These are phyloP conservation scores for Fusarium chaquense DNA, from an alignment of 2,329 filamentous ascomycete genomes.

Conservation along the genomic window DNA sequence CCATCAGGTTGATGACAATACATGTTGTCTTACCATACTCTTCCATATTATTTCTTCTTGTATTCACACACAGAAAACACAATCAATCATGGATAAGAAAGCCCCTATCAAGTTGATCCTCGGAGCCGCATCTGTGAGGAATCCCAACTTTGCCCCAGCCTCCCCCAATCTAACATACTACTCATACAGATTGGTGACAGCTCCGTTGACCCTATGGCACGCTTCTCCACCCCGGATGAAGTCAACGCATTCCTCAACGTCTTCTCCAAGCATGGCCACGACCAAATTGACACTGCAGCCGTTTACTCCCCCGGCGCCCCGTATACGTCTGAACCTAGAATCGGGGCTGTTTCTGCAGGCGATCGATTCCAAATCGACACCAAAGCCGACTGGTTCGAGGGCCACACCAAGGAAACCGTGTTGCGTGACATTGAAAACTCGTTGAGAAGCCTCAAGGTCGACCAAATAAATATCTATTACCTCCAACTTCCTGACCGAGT, in stretches of 20 bases:
- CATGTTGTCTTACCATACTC: neutral
- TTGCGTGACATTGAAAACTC: conserved; percentile 49
- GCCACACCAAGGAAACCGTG: conserved; percentile 48
- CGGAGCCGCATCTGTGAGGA: conserved; percentile 31
- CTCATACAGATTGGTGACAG: conserved; percentile 40
- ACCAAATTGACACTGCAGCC: conserved; percentile 51
- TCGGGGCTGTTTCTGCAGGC: conserved; percentile 47
- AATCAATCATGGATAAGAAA: conserved; percentile 14
- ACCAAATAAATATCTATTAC: conserved; percentile 41
- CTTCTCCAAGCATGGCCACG: conserved; percentile 45
- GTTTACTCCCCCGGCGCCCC: conserved; percentile 48
- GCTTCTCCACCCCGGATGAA: conserved; percentile 45
- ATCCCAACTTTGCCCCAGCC: fast-evolving
- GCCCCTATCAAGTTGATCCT: conserved; percentile 34
- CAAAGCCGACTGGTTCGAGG: conserved; percentile 50
- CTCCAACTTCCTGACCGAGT: conserved; percentile 52
- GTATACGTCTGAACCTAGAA: conserved; percentile 48
- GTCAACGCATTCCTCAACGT: conserved; percentile 40
- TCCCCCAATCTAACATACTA: neutral
- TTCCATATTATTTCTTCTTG: neutral
- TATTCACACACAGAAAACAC: neutral
- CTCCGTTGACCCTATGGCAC: conserved; percentile 37
- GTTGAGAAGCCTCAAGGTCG: conserved; percentile 46
- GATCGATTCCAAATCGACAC: conserved; percentile 53
- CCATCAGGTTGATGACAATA: too few relatives aligned